A percentile compares a stretch with the other conserved stretches of the same genome.
These are phyloP conservation scores for Phytophthora pseudosyringae DNA, from an alignment of 352 stramenopile species.

Conservation along the genomic window DNA sequence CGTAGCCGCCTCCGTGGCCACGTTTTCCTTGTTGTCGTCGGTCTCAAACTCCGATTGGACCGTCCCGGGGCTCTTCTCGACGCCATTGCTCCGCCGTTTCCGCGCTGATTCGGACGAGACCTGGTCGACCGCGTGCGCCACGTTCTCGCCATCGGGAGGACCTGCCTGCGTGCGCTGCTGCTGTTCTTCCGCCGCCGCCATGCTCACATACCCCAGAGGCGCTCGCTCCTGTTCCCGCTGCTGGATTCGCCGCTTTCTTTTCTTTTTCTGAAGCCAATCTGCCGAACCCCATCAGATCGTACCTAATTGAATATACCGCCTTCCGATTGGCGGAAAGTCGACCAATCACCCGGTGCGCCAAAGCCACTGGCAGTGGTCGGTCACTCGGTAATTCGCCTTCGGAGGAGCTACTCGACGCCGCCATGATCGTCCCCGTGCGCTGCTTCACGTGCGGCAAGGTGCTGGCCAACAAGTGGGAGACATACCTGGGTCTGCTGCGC, in stretches of 20 bases:
- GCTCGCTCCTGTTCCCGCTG: background rate
- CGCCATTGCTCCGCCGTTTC: conserved; percentile 14
- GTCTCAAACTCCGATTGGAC: conserved; percentile 1
- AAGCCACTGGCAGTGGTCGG: conserved; percentile 19
- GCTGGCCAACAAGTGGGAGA: conserved; percentile 99
- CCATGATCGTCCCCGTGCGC: conserved; percentile 99
- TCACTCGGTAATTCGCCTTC: conserved; percentile 29
- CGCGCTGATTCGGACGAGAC: conserved; percentile 14
- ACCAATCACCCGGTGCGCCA: conserved; percentile 2
- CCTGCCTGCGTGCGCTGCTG: conserved; percentile 9
- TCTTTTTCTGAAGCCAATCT: conserved; percentile 17
- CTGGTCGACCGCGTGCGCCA: conserved; percentile 17
- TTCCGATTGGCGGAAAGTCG: conserved; percentile 14
- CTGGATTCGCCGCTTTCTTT: conserved; percentile 19
- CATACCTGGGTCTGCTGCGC: conserved; percentile 97
- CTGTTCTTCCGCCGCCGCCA: conserved; percentile 26
- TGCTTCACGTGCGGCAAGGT: conserved; percentile 99
- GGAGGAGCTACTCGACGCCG: conserved; percentile 8
- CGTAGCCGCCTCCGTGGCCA: background rate
- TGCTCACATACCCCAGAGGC: conserved; percentile 27
- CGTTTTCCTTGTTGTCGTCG: conserved; percentile 15
- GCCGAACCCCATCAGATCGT: conserved; percentile 8
- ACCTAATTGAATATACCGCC: background rate
- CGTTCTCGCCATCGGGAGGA: conserved; percentile 16
- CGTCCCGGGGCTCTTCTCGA: conserved; percentile 19